Evolutionary conservation across 139 green algal genomes (phyloP).

Genomic region (Pseudopediastrum boryanum): DNA sequence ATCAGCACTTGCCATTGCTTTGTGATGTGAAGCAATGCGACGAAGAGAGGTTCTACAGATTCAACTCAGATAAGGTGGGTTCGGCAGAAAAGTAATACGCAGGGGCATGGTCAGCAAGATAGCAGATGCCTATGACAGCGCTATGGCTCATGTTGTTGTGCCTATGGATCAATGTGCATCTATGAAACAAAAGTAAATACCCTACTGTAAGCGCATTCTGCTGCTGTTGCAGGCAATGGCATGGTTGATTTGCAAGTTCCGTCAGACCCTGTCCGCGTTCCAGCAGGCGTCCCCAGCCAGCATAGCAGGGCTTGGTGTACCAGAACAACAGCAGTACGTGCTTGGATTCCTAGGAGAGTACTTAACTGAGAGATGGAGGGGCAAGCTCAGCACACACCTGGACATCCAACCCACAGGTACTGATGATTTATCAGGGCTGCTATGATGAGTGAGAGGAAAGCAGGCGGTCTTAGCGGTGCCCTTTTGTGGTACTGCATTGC

Average conservation of each 20-base stretch:
- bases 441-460: too few species aligned
- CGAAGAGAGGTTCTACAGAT: slow-evolving; percentile 19
- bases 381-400: too few species aligned
- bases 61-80: slow-evolving; percentile 12
- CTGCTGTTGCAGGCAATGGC: slow-evolving; percentile 22
- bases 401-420: too few species aligned
- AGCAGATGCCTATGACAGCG: too few species aligned
- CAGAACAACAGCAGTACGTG: slow-evolving; percentile 22
- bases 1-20: slow-evolving; percentile 22
- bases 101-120: background rate
- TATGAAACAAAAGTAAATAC: too few species aligned
- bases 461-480: too few species aligned
- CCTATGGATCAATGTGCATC: background rate
- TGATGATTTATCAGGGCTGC: too few species aligned
- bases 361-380: slow-evolving; percentile 7
- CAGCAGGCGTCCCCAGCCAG: slow-evolving; percentile 7
- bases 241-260: slow-evolving; percentile 1
- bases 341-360: slow-evolving; percentile 34
- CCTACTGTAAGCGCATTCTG: background rate
- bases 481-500: too few species aligned
- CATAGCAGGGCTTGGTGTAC: slow-evolving; percentile 10
- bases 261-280: slow-evolving; percentile 17
- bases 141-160: background rate
- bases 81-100: background rate
- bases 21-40: slow-evolving; percentile 33